Evolutionary conservation across 805 yeast species (phyloP).

Genomic region (Yarrowia osloensis): DNA sequence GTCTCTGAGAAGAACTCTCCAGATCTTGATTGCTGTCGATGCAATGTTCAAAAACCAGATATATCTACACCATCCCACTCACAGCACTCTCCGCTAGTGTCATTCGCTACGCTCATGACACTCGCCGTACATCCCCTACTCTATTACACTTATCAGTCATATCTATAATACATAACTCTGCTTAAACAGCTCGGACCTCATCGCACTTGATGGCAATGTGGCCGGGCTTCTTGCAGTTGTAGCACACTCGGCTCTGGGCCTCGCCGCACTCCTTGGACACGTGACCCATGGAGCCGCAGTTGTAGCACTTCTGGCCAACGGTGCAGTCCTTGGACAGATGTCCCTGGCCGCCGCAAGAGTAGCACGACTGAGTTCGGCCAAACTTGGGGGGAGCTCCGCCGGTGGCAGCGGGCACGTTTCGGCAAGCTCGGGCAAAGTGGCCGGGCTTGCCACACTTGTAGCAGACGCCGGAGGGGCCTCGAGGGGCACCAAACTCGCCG

Average conservation of each 20-base stretch:
- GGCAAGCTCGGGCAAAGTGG: conserved; percentile 78
- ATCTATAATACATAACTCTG: conserved; percentile 22
- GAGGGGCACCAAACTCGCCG: conserved; percentile 32
- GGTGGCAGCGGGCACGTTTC: conserved; percentile 52
- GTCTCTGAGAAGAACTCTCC: no score
- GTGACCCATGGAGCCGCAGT: conserved; percentile 91
- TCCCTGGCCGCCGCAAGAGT: conserved; percentile 88
- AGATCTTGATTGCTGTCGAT: no score
- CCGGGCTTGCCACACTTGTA: conserved; percentile 92
- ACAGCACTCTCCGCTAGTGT: no score
- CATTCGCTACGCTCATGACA: no score
- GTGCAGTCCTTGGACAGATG: conserved; percentile 88
- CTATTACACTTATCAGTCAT: not conserved
- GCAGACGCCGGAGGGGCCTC: conserved; percentile 60
- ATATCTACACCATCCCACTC: no score
- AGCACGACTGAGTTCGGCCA: conserved; percentile 72
- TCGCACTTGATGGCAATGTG: conserved; percentile 87
- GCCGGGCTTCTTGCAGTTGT: conserved; percentile 76
- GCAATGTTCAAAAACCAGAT: no score
- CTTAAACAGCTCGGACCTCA: conserved; percentile 40
- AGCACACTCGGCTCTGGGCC: conserved; percentile 62
- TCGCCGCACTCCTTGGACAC: conserved; percentile 79
- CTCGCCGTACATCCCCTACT: conserved; percentile 21
- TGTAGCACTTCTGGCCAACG: conserved; percentile 85
- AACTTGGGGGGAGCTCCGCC: conserved; percentile 28